Percentiles rank a stretch among this genome's conserved stretches.
Evolutionary conservation across 2,329 filamentous ascomycete genomes (phyloP).

Genomic region (Achaetomium macrosporum): DNA sequence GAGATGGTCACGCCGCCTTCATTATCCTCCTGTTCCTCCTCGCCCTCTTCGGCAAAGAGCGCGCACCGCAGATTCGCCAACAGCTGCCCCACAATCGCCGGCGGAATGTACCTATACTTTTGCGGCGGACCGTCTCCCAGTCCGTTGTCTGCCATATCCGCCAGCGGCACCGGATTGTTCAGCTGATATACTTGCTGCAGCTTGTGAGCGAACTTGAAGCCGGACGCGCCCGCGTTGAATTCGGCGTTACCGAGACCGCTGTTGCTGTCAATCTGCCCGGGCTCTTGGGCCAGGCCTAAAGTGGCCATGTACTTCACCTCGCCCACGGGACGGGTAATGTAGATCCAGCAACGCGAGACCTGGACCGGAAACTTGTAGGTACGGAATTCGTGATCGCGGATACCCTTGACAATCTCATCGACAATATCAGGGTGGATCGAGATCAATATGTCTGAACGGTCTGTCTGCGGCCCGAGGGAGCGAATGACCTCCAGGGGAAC

Average conservation of each 20-base stretch:
- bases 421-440: slow-evolving; percentile 44
- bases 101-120: slow-evolving; percentile 49
- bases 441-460: slow-evolving; percentile 50
- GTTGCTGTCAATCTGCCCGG: slow-evolving; percentile 41
- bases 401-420: slow-evolving; percentile 43
- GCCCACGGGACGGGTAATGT: slow-evolving; percentile 41
- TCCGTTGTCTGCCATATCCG: slow-evolving; percentile 48
- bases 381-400: slow-evolving; percentile 50
- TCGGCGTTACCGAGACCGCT: slow-evolving; percentile 46
- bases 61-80: slow-evolving; percentile 52
- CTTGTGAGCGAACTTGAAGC: slow-evolving; percentile 46
- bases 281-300: slow-evolving; percentile 41
- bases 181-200: slow-evolving; percentile 55
- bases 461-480: slow-evolving; percentile 42
- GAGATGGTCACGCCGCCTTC: slow-evolving; percentile 36
- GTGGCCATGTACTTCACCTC: slow-evolving; percentile 55
- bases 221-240: slow-evolving; percentile 40
- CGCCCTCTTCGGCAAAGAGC: slow-evolving; percentile 36
- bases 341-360: slow-evolving; percentile 59
- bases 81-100: slow-evolving; percentile 51
- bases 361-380: slow-evolving; percentile 49
- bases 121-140: slow-evolving; percentile 48
- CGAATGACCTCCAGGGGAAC: slow-evolving; percentile 46
- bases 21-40: slow-evolving; percentile 22
- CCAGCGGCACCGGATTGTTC: slow-evolving; percentile 51